These are phyloP conservation scores for Daldinia decipiens DNA, from an alignment of 495 filamentous ascomycete genomes.

Conservation along the genomic window DNA sequence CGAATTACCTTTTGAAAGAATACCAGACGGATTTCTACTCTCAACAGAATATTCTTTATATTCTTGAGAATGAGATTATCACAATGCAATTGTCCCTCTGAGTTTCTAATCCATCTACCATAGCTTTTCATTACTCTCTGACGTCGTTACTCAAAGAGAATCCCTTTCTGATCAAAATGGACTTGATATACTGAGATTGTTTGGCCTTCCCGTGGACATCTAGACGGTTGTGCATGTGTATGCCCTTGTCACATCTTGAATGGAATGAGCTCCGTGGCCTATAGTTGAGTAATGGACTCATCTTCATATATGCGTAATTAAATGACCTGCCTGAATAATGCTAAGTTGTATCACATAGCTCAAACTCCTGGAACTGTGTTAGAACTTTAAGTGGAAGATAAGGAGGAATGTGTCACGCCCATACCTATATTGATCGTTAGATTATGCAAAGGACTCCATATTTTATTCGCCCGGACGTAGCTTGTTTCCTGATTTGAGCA, in stretches of 20 bases:
- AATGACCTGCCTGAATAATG: background rate
- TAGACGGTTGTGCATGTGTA: background rate
- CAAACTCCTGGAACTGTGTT: background rate
- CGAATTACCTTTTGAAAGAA: too few relatives aligned
- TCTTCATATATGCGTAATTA: background rate
- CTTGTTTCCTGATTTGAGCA: too few relatives aligned
- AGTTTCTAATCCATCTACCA: too few relatives aligned
- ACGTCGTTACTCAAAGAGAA: too few relatives aligned
- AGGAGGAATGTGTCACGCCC: background rate
- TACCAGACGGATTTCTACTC: too few relatives aligned
- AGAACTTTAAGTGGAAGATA: background rate
- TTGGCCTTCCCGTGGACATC: background rate
- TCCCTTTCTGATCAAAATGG: background rate
- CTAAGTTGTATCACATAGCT: background rate
- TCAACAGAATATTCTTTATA: too few relatives aligned
- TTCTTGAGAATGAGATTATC: too few relatives aligned
- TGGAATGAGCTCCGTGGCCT: background rate
- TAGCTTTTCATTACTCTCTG: too few relatives aligned
- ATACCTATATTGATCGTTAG: background rate
- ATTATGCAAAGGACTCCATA: background rate
- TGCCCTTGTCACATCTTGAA: background rate
- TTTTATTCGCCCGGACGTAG: background rate
- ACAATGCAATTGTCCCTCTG: too few relatives aligned
- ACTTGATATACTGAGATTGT: too few relatives aligned
- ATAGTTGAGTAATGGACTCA: too few relatives aligned